Percentiles rank a stretch among this genome's conserved stretches.
These are phyloP conservation scores for Centaurea solstitialis DNA, from an alignment of 129 eudicot species.

Conservation along the genomic window DNA sequence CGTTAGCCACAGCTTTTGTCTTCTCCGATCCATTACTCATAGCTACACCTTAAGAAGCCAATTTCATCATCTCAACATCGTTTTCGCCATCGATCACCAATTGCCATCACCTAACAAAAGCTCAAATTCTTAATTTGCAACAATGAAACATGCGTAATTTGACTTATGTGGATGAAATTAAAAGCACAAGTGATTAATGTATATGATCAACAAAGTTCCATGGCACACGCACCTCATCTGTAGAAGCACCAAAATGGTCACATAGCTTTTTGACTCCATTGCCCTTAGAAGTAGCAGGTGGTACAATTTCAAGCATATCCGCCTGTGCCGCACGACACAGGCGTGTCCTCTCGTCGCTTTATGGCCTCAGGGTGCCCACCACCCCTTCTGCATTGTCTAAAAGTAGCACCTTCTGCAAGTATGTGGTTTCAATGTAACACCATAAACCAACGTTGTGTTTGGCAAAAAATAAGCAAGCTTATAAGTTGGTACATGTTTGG, in stretches of 20 bases:
- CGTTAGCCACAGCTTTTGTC: constrained; percentile 83
- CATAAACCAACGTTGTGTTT: not conserved
- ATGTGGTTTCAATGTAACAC: constrained; percentile 9
- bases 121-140: too few relatives aligned
- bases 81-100: constrained; percentile 98
- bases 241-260: constrained; percentile 77
- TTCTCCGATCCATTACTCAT: constrained; percentile 92
- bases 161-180: too few relatives aligned
- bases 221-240: constrained; percentile 62
- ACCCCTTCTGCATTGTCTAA: constrained; percentile 86
- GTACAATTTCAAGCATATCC: constrained; percentile 94
- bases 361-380: constrained; percentile 70
- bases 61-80: constrained; percentile 84
- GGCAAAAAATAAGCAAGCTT: too few relatives aligned
- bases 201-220: not conserved
- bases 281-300: constrained; percentile 87
- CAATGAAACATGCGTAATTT: too few relatives aligned
- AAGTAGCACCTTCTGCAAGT: constrained; percentile 90
- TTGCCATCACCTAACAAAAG: constrained; percentile 69
- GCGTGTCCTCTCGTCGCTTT: constrained; percentile 73
- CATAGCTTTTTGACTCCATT: constrained; percentile 80
- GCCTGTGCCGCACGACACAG: constrained; percentile 82
- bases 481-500: too few relatives aligned
- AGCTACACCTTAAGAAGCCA: constrained; percentile 87
- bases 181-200: too few relatives aligned